Percentiles rank a stretch among this genome's conserved stretches.
Evolutionary conservation across 108 stramenopile species (phyloP).

Genomic region (Asterionellopsis glacialis): DNA sequence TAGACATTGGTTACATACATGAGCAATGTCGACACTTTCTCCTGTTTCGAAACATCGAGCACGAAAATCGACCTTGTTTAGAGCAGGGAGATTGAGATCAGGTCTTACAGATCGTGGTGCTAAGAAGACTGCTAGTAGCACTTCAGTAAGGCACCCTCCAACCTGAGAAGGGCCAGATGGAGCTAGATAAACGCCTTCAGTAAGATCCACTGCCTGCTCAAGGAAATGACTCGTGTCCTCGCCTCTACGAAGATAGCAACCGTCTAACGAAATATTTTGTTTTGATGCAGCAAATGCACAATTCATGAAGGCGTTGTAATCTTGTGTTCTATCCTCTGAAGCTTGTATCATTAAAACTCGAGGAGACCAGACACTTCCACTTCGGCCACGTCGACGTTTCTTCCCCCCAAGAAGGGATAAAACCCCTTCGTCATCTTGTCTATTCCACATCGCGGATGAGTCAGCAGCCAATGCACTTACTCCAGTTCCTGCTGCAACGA

Average conservation of each 20-base stretch:
- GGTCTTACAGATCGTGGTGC: slow-evolving; percentile 45
- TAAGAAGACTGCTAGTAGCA: slow-evolving; percentile 68
- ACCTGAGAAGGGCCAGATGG: slow-evolving; percentile 71
- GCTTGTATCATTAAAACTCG: slow-evolving; percentile 78
- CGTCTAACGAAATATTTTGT: slow-evolving; percentile 70
- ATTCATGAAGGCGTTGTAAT: slow-evolving; percentile 91
- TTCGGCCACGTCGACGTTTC: slow-evolving; percentile 9
- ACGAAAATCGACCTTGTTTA: slow-evolving; percentile 81
- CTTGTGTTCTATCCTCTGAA: slow-evolving; percentile 72
- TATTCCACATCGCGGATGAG: slow-evolving; percentile 10
- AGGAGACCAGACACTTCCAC: slow-evolving; percentile 51
- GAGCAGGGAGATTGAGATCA: slow-evolving; percentile 56
- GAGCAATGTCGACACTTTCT: slow-evolving; percentile 64
- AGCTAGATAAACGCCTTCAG: slow-evolving; percentile 21
- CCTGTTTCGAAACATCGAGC: slow-evolving; percentile 81
- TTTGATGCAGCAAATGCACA: slow-evolving; percentile 80
- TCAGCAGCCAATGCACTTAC: slow-evolving; percentile 44
- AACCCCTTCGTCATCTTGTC: slow-evolving; percentile 70
- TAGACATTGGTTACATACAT: slow-evolving; percentile 82
- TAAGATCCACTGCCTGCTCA: slow-evolving; percentile 69
- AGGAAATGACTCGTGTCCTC: slow-evolving; percentile 46
- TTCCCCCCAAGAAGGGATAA: slow-evolving; percentile 48
- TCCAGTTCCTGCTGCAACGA: slow-evolving; percentile 62
- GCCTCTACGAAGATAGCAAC: no score
- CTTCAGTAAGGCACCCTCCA: slow-evolving; percentile 69